These are phyloP conservation scores for Hippophae rhamnoides DNA, from an alignment of 306 rosid genomes.

Conservation along the genomic window DNA sequence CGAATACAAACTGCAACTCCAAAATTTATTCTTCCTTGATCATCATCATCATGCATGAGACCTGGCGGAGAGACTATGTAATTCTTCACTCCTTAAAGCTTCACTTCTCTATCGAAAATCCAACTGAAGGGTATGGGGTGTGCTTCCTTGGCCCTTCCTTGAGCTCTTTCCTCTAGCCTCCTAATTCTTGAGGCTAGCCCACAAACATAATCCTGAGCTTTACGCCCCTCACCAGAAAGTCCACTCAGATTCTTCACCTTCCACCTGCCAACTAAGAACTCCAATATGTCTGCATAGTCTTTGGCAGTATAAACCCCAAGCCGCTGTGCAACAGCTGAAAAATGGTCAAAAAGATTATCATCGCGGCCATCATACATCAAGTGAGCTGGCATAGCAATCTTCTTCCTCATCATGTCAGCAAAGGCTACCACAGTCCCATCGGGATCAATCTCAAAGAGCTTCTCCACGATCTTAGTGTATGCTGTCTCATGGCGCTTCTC, in stretches of 20 bases:
- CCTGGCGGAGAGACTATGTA: no score
- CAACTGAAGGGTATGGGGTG: slow-evolving; percentile 47
- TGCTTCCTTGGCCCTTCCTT: slow-evolving; percentile 49
- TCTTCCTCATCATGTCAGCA: slow-evolving; percentile 97
- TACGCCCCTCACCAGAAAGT: slow-evolving; percentile 64
- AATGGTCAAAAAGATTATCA: slow-evolving; percentile 63
- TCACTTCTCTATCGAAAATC: slow-evolving; percentile 66
- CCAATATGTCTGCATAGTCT: slow-evolving; percentile 87
- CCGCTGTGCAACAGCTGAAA: slow-evolving; percentile 72
- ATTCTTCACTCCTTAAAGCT: slow-evolving; percentile 27
- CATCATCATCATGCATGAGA: no score
- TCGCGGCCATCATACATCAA: slow-evolving; percentile 82
- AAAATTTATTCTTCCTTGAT: no score
- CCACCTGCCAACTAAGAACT: slow-evolving; percentile 83
- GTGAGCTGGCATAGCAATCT: slow-evolving; percentile 84
- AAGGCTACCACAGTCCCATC: slow-evolving; percentile 63
- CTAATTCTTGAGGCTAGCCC: slow-evolving; percentile 76
- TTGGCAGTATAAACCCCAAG: slow-evolving; percentile 77
- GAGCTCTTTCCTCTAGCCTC: slow-evolving; percentile 79
- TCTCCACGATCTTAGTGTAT: slow-evolving; percentile 77
- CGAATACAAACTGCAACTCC: no score
- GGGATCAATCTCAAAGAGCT: slow-evolving; percentile 81
- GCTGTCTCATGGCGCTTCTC: slow-evolving; percentile 95
- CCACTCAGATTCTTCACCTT: slow-evolving; percentile 57
- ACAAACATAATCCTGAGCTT: slow-evolving; percentile 78